phyloP scores from a whole-genome alignment of 768 basidiomycete genomes.

The Kwoniella mangroviensis region DNA sequence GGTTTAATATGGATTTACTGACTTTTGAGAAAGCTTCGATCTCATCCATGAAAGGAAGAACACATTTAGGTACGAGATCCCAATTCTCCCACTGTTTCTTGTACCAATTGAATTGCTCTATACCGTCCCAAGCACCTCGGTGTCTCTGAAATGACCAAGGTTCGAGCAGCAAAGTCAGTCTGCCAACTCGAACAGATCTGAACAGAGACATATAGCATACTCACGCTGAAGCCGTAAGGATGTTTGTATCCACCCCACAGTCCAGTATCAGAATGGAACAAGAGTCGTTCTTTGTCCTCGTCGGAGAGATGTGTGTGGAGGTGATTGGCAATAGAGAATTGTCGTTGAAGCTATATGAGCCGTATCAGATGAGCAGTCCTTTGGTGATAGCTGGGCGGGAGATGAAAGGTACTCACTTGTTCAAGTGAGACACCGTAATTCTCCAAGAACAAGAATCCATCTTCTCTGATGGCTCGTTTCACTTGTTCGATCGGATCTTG shows the following conservation, averaged over 20 bases:
- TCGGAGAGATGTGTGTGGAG: conserved; percentile 33
- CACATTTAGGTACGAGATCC: conserved; percentile 27
- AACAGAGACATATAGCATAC: too few species aligned
- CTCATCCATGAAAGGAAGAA: conserved; percentile 42
- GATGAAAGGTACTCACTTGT: conserved; percentile 28
- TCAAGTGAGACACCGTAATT: conserved; percentile 41
- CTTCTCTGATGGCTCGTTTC: conserved; percentile 35
- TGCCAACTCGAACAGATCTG: too few species aligned
- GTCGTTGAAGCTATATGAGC: conserved; percentile 34
- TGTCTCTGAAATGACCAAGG: too few species aligned
- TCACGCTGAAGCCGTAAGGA: conserved; percentile 42
- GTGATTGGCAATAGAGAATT: conserved; percentile 41
- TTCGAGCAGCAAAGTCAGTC: too few species aligned
- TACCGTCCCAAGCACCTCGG: conserved; percentile 26
- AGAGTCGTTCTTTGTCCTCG: conserved; percentile 38
- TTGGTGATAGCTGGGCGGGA: too few species aligned
- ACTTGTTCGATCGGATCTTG: conserved; percentile 26
- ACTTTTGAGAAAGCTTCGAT: conserved; percentile 31
- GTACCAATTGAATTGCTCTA: conserved; percentile 45
- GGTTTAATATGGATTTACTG: background rate
- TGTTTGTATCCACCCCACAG: conserved; percentile 45
- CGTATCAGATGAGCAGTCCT: background rate
- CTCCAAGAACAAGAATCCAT: conserved; percentile 46
- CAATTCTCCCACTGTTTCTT: conserved; percentile 20
- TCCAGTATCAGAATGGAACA: conserved; percentile 39